Base-by-base conservation (phyloP, 805 yeast genomes). In the Starmerella cellae region DNA sequence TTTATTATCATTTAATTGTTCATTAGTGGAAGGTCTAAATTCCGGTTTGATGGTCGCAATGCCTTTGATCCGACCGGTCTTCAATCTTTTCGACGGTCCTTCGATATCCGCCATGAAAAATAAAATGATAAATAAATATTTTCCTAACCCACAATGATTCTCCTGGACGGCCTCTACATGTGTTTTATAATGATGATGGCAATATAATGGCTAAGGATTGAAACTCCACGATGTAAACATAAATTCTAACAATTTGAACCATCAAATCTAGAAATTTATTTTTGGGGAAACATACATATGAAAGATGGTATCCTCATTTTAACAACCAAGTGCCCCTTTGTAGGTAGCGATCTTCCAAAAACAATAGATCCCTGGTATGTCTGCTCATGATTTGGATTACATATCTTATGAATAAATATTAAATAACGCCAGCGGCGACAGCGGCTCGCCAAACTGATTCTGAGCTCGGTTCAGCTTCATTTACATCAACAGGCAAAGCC, bases 31-130 rank as follows among this genome's bases (percentile, higher is more conserved):
- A 14, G 33, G 27, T 3, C 49, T 26, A 35, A 42, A 53, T 22
- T 53, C 53, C 16, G 52, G 49, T 37, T 52, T 53, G 35, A 54
- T 53, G 8, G 51, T 33, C 2, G 58, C 57, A 34, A 55, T 48
- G 31, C 58, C 58, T 38, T 54, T 54, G 5, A 45, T 42, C 1
- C 58, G 42, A 20, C 48, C 55, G 8, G 51, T 41, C 29, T 43
- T 44, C 20, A 43, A 31, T 17, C 49, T 41, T 22, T 51, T 51
- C 5, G 54, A 38, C 20, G 41, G 44, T 11, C 48, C 44, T 17
- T n/a, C 45, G 3, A 17, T 14, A 19, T 33, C 36, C 11, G 35
- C 21, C 35, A 17, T 31, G 21, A 16, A 31, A 31, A 31, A 31
- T 31, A 9, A 17, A 9, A 14, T 8, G 8, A 24, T 9, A 24